phyloP scores from a whole-genome alignment of 1,284 basidiomycete genomes.

The Vanrija sp. region DNA sequence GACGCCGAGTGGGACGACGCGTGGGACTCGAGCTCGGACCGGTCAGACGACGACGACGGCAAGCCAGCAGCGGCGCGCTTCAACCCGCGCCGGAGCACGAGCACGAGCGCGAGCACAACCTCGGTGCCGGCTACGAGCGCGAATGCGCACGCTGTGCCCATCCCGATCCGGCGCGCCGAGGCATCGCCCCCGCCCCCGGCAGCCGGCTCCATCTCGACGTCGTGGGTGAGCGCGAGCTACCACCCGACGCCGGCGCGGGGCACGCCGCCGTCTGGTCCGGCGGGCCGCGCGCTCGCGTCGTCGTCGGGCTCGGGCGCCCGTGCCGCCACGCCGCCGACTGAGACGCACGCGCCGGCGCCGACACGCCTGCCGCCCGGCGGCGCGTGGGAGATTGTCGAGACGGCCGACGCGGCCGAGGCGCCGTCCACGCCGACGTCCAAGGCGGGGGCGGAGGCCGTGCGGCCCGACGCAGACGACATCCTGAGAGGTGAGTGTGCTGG shows the following conservation, averaged over 20 bases:
- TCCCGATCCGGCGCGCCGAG: slow-evolving; percentile 7
- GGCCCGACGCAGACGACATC: slow-evolving; percentile 66
- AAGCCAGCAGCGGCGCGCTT: too few species aligned
- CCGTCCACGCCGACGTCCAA: slow-evolving; percentile 19
- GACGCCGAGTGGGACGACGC: slow-evolving; percentile 76
- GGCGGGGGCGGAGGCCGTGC: slow-evolving; percentile 54
- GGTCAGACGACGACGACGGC: not conserved
- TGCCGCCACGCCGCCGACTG: not conserved
- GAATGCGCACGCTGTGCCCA: slow-evolving; percentile 5
- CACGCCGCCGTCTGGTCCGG: slow-evolving; percentile 13
- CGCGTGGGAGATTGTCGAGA: slow-evolving; percentile 47
- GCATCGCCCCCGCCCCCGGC: not conserved
- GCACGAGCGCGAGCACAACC: too few species aligned
- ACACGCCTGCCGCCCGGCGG: slow-evolving; percentile 37
- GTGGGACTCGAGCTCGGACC: slow-evolving; percentile 62
- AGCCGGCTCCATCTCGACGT: slow-evolving; percentile 23
- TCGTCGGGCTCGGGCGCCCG: not conserved
- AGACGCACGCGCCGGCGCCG: not conserved
- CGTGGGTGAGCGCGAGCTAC: slow-evolving; percentile 33
- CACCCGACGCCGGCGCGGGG: slow-evolving; percentile 31
- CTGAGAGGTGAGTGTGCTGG: slow-evolving; percentile 56
- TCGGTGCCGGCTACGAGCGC: too few species aligned
- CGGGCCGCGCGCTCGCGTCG: not conserved
- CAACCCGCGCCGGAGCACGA: too few species aligned
- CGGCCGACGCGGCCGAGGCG: slow-evolving; percentile 21